These are phyloP conservation scores for Zymoseptoria tritici DNA, from an alignment of 2,329 filamentous ascomycete species.

Conservation along the genomic window DNA sequence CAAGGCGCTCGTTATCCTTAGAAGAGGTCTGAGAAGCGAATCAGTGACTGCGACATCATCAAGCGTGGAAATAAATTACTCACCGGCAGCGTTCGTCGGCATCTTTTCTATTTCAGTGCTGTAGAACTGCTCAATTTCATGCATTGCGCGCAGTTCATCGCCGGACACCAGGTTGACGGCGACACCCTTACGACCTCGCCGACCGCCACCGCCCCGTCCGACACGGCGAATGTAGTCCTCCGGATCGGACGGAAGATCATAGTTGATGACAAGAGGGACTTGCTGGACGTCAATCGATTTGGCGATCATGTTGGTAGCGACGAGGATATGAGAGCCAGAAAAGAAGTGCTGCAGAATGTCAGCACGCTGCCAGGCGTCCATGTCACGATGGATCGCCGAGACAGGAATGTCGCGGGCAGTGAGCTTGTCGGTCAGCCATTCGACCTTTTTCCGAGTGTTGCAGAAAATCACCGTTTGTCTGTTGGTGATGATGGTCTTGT, in stretches of 20 bases:
- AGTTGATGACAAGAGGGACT: slow-evolving; percentile 99
- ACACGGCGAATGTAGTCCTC: slow-evolving; percentile 99
- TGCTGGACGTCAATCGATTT: slow-evolving; percentile 99
- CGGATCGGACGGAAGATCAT: slow-evolving; percentile 95
- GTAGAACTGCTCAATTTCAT: slow-evolving; percentile 99
- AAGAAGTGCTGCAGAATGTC: slow-evolving; percentile 99
- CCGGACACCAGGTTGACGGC: slow-evolving; percentile 99
- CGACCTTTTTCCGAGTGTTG: slow-evolving; percentile 99
- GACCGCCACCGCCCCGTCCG: slow-evolving; percentile 76
- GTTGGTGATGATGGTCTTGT: slow-evolving; percentile 98
- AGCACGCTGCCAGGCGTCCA: slow-evolving; percentile 97
- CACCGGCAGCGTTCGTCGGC: slow-evolving; percentile 82
- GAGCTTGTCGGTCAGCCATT: slow-evolving; percentile 99
- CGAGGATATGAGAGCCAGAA: slow-evolving; percentile 95
- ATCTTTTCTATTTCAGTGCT: slow-evolving; percentile 99
- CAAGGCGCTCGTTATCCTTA: too few relatives aligned
- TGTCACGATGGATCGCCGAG: slow-evolving; percentile 99
- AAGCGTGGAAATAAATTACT: slow-evolving; percentile 23
- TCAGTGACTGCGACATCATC: too few relatives aligned
- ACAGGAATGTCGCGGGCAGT: slow-evolving; percentile 96
- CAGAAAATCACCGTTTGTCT: slow-evolving; percentile 97
- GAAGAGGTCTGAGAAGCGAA: too few relatives aligned
- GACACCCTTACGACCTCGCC: slow-evolving; percentile 99
- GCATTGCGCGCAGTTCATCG: slow-evolving; percentile 99
- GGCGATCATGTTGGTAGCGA: slow-evolving; percentile 93